phyloP scores from a whole-genome alignment of 768 basidiomycete genomes.

The Leccinum uliginosum region DNA sequence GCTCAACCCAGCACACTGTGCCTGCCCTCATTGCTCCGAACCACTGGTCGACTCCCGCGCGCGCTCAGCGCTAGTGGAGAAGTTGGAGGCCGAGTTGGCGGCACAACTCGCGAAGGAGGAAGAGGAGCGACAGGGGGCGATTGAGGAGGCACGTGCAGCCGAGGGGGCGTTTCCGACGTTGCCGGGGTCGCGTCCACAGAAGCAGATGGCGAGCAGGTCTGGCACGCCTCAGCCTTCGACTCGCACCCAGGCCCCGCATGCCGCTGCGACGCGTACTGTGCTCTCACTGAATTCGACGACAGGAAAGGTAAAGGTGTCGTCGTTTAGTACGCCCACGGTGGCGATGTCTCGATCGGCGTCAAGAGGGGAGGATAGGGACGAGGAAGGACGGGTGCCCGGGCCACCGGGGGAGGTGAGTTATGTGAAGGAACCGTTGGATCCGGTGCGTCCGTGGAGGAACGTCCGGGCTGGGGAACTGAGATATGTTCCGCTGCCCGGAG shows the following conservation, averaged over 20 bases:
- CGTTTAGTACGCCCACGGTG: constrained; percentile 40
- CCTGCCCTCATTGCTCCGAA: constrained; percentile 51
- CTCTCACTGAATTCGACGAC: constrained; percentile 53
- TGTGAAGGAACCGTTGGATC: constrained; percentile 27
- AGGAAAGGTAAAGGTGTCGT: constrained; percentile 49
- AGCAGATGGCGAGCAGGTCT: constrained; percentile 1
- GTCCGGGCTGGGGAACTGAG: constrained; percentile 27
- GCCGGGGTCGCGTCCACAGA: constrained; percentile 4
- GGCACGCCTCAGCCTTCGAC: background rate
- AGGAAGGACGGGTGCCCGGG: constrained; percentile 37
- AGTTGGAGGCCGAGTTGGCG: constrained; percentile 42
- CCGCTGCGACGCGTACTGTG: constrained; percentile 49
- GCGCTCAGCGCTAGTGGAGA: constrained; percentile 36
- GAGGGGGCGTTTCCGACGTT: constrained; percentile 64
- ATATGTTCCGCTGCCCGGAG: constrained; percentile 35
- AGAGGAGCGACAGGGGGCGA: constrained; percentile 40
- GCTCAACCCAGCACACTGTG: constrained; percentile 49
- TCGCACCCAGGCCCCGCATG: background rate
- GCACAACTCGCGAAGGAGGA: constrained; percentile 45
- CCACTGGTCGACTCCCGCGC: constrained; percentile 34
- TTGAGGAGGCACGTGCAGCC: constrained; percentile 45
- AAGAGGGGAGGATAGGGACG: constrained; percentile 32
- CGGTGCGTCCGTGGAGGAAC: constrained; percentile 43
- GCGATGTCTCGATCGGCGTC: constrained; percentile 33
- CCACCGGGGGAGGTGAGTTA: constrained; percentile 37